Evolutionary conservation across 2,329 filamentous ascomycete species (phyloP).

Genomic region (Aureobasidium sp.): DNA sequence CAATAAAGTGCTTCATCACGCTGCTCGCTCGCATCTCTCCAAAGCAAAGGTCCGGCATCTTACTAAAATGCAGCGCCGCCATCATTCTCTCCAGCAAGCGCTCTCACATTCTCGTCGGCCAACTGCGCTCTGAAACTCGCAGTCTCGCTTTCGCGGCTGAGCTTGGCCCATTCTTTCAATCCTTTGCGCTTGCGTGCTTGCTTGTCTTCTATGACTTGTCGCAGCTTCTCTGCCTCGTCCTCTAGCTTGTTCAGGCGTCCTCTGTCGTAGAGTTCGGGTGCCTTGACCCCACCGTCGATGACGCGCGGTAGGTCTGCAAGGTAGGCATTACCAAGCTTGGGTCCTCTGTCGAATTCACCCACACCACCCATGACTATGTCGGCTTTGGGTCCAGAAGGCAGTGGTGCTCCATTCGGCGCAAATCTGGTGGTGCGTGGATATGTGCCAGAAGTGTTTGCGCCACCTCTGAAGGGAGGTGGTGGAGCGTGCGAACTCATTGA

Average conservation of each 20-base stretch:
- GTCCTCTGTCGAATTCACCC: neutral
- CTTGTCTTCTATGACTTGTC: conserved; percentile 38
- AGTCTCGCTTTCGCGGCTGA: conserved; percentile 36
- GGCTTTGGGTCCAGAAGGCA: conserved; percentile 13
- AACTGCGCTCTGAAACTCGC: conserved; percentile 38
- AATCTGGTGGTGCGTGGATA: conserved; percentile 41
- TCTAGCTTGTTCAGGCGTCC: conserved; percentile 37
- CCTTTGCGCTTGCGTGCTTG: conserved; percentile 35
- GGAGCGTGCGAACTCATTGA: conserved; percentile 18
- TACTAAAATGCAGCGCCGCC: conserved; percentile 24
- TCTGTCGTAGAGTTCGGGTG: conserved; percentile 34
- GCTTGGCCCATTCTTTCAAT: conserved; percentile 37
- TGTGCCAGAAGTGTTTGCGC: conserved; percentile 35
- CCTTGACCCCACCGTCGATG: conserved; percentile 35
- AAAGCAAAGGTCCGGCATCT: neutral
- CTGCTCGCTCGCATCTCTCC: neutral
- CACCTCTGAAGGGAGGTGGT: conserved; percentile 32
- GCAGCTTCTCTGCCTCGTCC: conserved; percentile 37
- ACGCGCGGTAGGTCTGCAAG: conserved; percentile 37
- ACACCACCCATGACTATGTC: neutral
- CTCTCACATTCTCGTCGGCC: conserved; percentile 38
- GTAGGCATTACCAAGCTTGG: conserved; percentile 20
- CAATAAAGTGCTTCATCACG: neutral
- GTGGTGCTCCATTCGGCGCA: conserved; percentile 18
- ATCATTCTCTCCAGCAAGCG: conserved; percentile 32